Conservation (phyloP, 495 filamentous ascomycete species). For the Neurospora sp. region DNA sequence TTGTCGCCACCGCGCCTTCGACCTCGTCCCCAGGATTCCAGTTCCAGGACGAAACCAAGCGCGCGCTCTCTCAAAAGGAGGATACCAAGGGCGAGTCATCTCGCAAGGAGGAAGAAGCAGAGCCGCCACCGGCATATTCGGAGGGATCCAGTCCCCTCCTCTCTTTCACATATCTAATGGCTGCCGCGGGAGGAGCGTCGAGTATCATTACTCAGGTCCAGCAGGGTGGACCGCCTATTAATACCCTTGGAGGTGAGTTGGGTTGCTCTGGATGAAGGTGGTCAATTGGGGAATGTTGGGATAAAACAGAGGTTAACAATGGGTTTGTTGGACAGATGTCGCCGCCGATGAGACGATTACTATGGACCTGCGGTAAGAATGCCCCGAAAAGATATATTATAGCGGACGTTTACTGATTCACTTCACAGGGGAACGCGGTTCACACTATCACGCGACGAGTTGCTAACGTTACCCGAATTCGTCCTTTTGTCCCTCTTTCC, state of each 20-base stretch:
- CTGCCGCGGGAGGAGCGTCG: constrained; percentile 87
- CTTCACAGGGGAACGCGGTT: constrained; percentile 74
- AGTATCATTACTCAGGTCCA: constrained; percentile 99
- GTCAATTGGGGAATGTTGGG: constrained; percentile 3
- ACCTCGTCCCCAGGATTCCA: constrained; percentile 16
- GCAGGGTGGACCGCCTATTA: constrained; percentile 80
- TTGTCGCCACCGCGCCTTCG: constrained; percentile 28
- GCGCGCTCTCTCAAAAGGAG: constrained; percentile 47
- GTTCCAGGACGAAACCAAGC: constrained; percentile 63
- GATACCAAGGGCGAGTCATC: constrained; percentile 68
- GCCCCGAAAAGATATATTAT: not conserved
- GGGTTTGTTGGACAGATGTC: constrained; percentile 46
- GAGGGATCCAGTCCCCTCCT: constrained; percentile 88
- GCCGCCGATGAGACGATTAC: constrained; percentile 91
- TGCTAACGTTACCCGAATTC: constrained; percentile 92
- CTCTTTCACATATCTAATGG: constrained; percentile 96
- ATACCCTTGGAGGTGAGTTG: constrained; percentile 70
- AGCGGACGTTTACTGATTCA: constrained; percentile 15
- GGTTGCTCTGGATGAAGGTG: not conserved
- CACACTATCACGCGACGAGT: constrained; percentile 84
- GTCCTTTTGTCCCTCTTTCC: constrained; percentile 98
- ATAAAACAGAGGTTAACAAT: not conserved
- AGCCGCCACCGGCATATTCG: constrained; percentile 92
- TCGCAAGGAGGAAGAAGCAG: constrained; percentile 63
- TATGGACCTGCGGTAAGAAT: constrained; percentile 75